These are phyloP conservation scores for Umbelopsis ramanniana DNA, from an alignment of 192 early-diverging fungal species.

Conservation along the genomic window DNA sequence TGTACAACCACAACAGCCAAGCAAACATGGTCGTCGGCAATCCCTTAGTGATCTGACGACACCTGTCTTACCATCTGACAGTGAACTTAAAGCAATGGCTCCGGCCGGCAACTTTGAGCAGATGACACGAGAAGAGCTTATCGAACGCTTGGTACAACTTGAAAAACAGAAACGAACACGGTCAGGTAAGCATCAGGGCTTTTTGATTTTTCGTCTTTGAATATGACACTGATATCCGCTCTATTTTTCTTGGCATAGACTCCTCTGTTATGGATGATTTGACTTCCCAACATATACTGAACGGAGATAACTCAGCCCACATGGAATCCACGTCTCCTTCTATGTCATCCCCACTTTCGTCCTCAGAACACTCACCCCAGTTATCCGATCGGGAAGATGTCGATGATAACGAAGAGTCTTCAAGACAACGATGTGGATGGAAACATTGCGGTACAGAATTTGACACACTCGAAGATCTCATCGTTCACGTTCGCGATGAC, in stretches of 20 bases:
- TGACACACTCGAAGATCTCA: constrained; percentile 47
- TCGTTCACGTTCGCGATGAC: constrained; percentile 55
- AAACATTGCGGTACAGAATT: constrained; percentile 52
- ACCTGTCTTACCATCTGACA: constrained; percentile 1
- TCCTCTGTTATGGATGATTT: constrained; percentile 15
- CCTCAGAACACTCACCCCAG: constrained; percentile 7
- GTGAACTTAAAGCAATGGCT: constrained; percentile 5
- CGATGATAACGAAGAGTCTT: constrained; percentile 32
- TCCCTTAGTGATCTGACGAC: constrained; percentile 25
- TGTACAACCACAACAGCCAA: constrained; percentile 12
- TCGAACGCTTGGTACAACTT: constrained; percentile 26
- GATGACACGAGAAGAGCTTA: constrained; percentile 30
- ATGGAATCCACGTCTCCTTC: constrained; percentile 20
- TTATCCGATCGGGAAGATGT: constrained; percentile 27
- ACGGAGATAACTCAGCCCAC: constrained; percentile 10
- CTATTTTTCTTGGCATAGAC: constrained; percentile 7
- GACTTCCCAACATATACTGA: not conserved
- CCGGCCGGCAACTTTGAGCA: constrained; percentile 16
- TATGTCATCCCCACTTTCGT: constrained; percentile 23
- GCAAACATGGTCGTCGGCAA: constrained; percentile 18
- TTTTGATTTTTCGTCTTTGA: not conserved
- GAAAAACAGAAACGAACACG: constrained; percentile 32
- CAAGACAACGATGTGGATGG: constrained; percentile 53
- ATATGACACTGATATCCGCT: not conserved
- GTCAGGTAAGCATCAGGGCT: not conserved